A percentile compares a stretch with the other conserved stretches of the same genome.
phyloP scores from a whole-genome alignment of 2,329 filamentous ascomycete species.

The Neonectria faginata region DNA sequence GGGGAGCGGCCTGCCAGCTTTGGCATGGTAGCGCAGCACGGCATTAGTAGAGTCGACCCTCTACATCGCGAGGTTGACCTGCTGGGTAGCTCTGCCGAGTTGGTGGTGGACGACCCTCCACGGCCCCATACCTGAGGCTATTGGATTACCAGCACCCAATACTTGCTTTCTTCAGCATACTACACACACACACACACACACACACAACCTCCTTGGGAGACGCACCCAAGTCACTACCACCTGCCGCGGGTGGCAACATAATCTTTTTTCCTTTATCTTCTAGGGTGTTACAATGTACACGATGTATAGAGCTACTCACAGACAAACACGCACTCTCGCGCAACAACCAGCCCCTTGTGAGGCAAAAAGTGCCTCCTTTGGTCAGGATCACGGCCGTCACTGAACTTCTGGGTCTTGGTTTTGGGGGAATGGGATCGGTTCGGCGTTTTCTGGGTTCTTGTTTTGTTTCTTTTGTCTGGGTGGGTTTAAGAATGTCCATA shows the following conservation, averaged over 20 bases:
- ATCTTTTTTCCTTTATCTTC: conserved; percentile 32
- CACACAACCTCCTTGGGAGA: conserved; percentile 10
- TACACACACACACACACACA: neutral
- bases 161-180: neutral
- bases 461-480: conserved; percentile 33
- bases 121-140: conserved; percentile 39
- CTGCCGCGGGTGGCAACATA: conserved; percentile 29
- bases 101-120: conserved; percentile 63
- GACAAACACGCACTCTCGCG: conserved; percentile 18
- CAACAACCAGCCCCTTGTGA: conserved; percentile 23
- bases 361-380: conserved; percentile 20
- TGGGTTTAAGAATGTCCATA: conserved; percentile 43
- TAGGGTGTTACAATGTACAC: conserved; percentile 34
- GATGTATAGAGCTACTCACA: conserved; percentile 43
- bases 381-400: conserved; percentile 29
- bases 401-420: conserved; percentile 26
- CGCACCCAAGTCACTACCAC: neutral
- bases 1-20: conserved; percentile 64
- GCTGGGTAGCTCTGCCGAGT: conserved; percentile 66
- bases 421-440: conserved; percentile 32
- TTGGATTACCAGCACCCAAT: conserved; percentile 2
- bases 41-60: conserved; percentile 66
- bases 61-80: conserved; percentile 58
- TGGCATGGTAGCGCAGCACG: conserved; percentile 69
- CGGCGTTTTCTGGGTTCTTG: conserved; percentile 34